Conservation (phyloP, 441 rosid species). For the Erodium moschatum region DNA sequence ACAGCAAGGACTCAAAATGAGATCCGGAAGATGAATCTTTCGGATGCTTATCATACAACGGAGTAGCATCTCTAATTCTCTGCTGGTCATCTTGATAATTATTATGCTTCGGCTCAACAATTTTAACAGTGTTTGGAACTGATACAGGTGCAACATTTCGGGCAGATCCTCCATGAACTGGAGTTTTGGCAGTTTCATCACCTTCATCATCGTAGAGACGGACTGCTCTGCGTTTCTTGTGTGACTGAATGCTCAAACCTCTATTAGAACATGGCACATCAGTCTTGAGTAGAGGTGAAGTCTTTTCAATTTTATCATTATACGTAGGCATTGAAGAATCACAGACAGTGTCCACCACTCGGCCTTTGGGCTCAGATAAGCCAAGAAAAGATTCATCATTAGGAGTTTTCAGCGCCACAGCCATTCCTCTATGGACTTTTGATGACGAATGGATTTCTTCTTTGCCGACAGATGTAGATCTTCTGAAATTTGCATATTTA, state of each 20-base stretch:
- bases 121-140: conserved; percentile 32
- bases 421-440: conserved; percentile 30
- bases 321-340: conserved; percentile 27
- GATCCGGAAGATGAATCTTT: conserved; percentile 34
- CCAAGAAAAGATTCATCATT: conserved; percentile 51
- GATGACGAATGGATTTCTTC: conserved; percentile 37
- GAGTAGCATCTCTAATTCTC: conserved; percentile 18
- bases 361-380: no score
- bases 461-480: conserved; percentile 25
- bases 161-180: conserved; percentile 63
- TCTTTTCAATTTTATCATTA: conserved; percentile 43
- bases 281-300: conserved; percentile 32
- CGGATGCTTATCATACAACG: conserved; percentile 27
- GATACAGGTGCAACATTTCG: conserved; percentile 25
- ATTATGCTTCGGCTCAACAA: conserved; percentile 23
- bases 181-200: conserved; percentile 78
- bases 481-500: conserved; percentile 25
- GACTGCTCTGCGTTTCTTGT: conserved; percentile 82
- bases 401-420: conserved; percentile 24
- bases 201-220: conserved; percentile 57
- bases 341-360: no score
- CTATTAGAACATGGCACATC: conserved; percentile 30
- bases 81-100: conserved; percentile 25
- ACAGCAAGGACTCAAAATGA: conserved; percentile 31
- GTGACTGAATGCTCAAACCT: conserved; percentile 32